Base-by-base conservation (phyloP, 2,329 filamentous ascomycete species). In the Talaromyces albobiverticillius region DNA sequence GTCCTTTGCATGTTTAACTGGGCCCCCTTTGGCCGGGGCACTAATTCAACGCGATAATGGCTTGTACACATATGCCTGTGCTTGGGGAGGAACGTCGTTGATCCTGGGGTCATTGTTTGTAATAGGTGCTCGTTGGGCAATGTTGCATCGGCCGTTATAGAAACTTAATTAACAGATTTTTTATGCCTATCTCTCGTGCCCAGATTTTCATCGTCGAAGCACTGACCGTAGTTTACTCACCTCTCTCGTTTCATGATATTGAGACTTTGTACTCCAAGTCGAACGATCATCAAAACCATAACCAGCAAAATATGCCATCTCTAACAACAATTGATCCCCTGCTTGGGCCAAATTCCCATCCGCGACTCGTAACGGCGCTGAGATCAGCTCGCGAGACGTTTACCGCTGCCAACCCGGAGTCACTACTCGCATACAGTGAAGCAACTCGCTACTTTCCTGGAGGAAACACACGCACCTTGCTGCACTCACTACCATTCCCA, bases 21-120 rank as follows among this genome's bases (percentile, higher is more conserved):
- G 81, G 0, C 76, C 81, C 3, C 79, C 82, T 0, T 79, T 83
- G 54, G 79, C 75, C 2, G 81, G 81, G 2, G 76, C 76, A 2
- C 63, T 83, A 57, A 73, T 83, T 22, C 41, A 56, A 10, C 43
- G 54, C 23, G 54, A 49, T 9, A 34, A 46, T 9, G 54, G 54
- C 14, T 43, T 34, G n/a, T 56, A 56, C 26, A 38, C 20, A 13
- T 41, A 42, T n/a, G 49, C 49, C 16, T 51, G 45, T 4, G 36
- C 45, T 16, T 56, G 45, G 36, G 48, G 48, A 11, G 54, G 48
- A 9, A 36, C 48, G 13, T 56, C 54, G 26, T 47, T 56, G 13
- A 47, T 56, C n/a, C 9, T 56, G 14, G 54, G 54, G 3, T 46
- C 49, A 9, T 46, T 20, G 5, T 47, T 53, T 43, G 42, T 48